Evolutionary conservation across 768 basidiomycete species (phyloP).

Genomic region (Termitomyces sp.): DNA sequence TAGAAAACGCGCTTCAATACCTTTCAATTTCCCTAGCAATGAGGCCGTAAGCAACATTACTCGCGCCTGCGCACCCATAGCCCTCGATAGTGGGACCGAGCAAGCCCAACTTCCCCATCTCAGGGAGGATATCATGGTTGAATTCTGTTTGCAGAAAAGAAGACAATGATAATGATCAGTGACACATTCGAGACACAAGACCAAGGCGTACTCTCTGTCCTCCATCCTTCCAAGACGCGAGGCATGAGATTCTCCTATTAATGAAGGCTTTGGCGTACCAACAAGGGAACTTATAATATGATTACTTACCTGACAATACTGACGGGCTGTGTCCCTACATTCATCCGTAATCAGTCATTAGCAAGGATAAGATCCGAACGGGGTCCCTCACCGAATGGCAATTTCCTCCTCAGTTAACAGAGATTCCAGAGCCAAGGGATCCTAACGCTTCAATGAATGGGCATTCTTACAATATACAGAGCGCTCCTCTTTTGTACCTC

Average conservation of each 20-base stretch:
- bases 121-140: slow-evolving; percentile 66
- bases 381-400: slow-evolving; percentile 63
- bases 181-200: neutral
- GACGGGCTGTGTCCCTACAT: slow-evolving; percentile 67
- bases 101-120: slow-evolving; percentile 91
- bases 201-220: slow-evolving; percentile 66
- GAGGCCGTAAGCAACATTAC: slow-evolving; percentile 89
- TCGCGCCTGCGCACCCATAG: slow-evolving; percentile 90
- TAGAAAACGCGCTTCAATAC: slow-evolving; percentile 28
- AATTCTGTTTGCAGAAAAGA: slow-evolving; percentile 47
- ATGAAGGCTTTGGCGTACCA: neutral
- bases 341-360: neutral
- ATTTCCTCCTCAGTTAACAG: slow-evolving; percentile 86
- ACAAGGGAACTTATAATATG: neutral
- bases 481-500: slow-evolving; percentile 22
- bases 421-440: slow-evolving; percentile 75
- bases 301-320: slow-evolving; percentile 67
- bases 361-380: neutral
- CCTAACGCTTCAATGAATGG: slow-evolving; percentile 38
- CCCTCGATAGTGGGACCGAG: slow-evolving; percentile 90
- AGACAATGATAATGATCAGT: neutral
- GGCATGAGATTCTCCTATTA: slow-evolving; percentile 74
- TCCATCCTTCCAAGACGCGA: slow-evolving; percentile 84
- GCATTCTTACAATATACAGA: neutral
- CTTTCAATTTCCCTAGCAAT: slow-evolving; percentile 92